Evolutionary conservation across 1,139 yeast species (phyloP).

Genomic region (Geotrichum restrictum): DNA sequence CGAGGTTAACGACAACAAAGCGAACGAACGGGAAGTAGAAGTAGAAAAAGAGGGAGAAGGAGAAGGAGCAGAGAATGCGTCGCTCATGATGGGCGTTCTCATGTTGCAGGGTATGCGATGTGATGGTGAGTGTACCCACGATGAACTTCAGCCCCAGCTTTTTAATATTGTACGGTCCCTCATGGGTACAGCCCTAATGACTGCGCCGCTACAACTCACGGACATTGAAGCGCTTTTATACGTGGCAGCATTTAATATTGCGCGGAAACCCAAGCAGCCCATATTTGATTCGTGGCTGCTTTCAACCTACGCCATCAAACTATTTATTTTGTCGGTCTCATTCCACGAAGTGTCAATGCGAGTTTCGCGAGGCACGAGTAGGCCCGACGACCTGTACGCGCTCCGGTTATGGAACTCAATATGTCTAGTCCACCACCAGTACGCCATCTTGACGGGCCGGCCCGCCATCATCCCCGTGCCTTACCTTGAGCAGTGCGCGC

Average conservation of each 20-base stretch:
- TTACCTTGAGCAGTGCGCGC: conserved; percentile 40
- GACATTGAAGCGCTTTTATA: conserved; percentile 55
- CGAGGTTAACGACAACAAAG: not conserved
- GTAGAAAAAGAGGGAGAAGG: no score
- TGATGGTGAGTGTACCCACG: conserved; percentile 48
- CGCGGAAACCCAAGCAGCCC: conserved; percentile 49
- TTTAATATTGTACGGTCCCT: conserved; percentile 46
- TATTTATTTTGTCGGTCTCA: conserved; percentile 43
- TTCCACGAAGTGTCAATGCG: conserved; percentile 40
- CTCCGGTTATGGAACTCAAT: conserved; percentile 49
- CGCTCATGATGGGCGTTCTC: conserved; percentile 26
- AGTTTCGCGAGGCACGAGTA: conserved; percentile 21
- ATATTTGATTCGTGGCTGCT: conserved; percentile 49
- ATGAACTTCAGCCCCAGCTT: conserved; percentile 44
- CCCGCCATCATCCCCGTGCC: conserved; percentile 41
- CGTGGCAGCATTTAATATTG: conserved; percentile 49
- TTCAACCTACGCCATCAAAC: conserved; percentile 48
- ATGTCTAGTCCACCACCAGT: conserved; percentile 48
- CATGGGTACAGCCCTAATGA: conserved; percentile 46
- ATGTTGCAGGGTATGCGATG: conserved; percentile 31
- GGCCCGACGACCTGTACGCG: conserved; percentile 46
- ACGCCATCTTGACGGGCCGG: conserved; percentile 47
- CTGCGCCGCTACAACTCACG: conserved; percentile 50
- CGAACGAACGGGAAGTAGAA: no score
- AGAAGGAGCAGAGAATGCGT: no score